A percentile compares a stretch with the other conserved stretches of the same genome.
Conservation (phyloP, 73 alveolate genomes). For the Effrenium voratum region DNA sequence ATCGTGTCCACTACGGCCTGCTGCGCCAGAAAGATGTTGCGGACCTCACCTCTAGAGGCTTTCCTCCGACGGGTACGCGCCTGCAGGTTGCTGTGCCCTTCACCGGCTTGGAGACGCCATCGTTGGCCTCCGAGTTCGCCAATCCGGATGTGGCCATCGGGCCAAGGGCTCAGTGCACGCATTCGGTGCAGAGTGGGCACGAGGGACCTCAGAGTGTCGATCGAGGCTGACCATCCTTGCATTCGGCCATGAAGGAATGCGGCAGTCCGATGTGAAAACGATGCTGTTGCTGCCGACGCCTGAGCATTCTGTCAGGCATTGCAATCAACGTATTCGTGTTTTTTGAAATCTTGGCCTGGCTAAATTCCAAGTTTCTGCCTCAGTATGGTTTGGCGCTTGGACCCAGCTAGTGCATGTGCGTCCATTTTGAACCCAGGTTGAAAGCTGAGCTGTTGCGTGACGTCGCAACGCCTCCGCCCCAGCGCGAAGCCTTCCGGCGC, state of each 20-base stretch:
- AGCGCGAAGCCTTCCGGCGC: constrained; percentile 81
- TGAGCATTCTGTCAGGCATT: neutral
- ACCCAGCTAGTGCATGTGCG: too few relatives aligned
- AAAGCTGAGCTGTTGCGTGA: constrained; percentile 50
- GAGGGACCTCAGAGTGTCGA: neutral
- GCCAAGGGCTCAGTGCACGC: neutral
- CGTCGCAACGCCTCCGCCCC: constrained; percentile 68
- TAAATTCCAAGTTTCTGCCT: too few relatives aligned
- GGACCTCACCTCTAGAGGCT: constrained; percentile 43
- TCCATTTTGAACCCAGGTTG: too few relatives aligned
- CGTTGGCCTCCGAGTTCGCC: constrained; percentile 81
- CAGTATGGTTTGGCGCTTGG: too few relatives aligned
- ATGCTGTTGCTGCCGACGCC: constrained; percentile 53
- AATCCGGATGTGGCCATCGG: constrained; percentile 89
- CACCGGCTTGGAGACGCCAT: constrained; percentile 83
- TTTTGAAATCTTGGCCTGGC: neutral
- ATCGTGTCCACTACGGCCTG: constrained; percentile 86
- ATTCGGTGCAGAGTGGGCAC: neutral
- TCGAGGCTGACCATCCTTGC: constrained; percentile 77
- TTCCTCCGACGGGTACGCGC: constrained; percentile 50
- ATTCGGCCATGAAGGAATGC: constrained; percentile 76
- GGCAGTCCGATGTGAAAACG: constrained; percentile 61
- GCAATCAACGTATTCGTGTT: neutral
- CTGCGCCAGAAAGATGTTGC: constrained; percentile 50
- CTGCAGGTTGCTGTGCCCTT: constrained; percentile 57